Conservation (phyloP, 2,329 filamentous ascomycete genomes). For the Didymella sp. region DNA sequence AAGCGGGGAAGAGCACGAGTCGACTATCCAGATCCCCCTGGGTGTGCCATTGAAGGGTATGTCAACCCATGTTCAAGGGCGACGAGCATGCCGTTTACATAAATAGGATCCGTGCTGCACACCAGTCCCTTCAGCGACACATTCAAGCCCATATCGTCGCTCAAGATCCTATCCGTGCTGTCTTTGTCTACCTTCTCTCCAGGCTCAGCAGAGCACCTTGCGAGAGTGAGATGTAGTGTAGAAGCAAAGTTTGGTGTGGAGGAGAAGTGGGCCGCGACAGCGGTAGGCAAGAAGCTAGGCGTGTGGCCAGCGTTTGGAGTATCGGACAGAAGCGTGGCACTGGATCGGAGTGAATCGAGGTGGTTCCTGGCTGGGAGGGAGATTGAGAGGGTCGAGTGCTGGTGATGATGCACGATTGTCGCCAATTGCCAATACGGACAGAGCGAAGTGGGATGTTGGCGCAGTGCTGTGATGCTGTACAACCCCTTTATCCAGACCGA, state of each 20-base stretch:
- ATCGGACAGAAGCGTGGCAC: conserved; percentile 41
- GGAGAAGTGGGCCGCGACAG: conserved; percentile 20
- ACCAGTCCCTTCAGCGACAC: neutral
- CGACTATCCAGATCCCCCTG: conserved; percentile 27
- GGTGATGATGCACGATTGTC: conserved; percentile 24
- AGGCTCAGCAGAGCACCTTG: conserved; percentile 23
- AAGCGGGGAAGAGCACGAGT: conserved; percentile 17
- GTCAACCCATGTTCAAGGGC: neutral
- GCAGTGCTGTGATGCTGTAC: neutral
- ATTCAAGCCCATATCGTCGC: too few relatives aligned
- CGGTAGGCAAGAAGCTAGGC: conserved; percentile 10
- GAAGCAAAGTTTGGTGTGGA: conserved; percentile 19
- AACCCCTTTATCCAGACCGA: too few relatives aligned
- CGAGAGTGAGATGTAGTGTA: conserved; percentile 29
- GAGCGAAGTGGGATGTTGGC: too few relatives aligned
- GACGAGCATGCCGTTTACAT: too few relatives aligned
- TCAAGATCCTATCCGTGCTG: too few relatives aligned
- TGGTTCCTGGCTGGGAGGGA: conserved; percentile 45
- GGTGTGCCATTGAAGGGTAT: conserved; percentile 6
- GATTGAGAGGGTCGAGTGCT: conserved; percentile 48
- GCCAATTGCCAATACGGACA: too few relatives aligned
- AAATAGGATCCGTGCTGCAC: conserved; percentile 10
- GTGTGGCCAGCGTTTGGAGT: conserved; percentile 39
- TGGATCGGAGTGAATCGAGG: conserved; percentile 34
- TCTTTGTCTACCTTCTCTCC: too few relatives aligned